Base-by-base conservation (phyloP, 495 filamentous ascomycete genomes). In the Trichoderma asperelloides region DNA sequence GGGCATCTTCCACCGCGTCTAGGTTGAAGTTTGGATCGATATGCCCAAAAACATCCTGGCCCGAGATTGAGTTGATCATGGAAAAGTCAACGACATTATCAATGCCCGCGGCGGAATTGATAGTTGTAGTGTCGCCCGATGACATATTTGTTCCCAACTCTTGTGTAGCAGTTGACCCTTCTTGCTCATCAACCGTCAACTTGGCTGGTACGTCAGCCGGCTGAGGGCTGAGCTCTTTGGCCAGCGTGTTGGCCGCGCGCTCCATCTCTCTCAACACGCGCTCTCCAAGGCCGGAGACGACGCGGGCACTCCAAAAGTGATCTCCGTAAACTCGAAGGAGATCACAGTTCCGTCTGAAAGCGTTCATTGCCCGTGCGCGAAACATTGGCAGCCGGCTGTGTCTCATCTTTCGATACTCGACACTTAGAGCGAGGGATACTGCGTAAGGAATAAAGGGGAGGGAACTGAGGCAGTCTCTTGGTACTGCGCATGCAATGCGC, bases 371-470 rank as follows among this genome's bases (percentile, higher is more conserved):
- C 21, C 89, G 82, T 23, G 80, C 81, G 62, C 84, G 81, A 68
- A 88, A 87, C 71, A 88, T 87, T 37, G 85, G 83, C 1, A 90
- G 72, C 23, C 80, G 86, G 66, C 86, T 88, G 65, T 87, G 85
- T 15, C 88, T 85, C 77, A 89, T 86, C 70, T 89, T 88, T 40
- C 87, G 83, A 69, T 92, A 93, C 12, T 85, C 84, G 4, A 91
- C 87, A 21, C 85, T 86, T 63, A 93, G 80, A 0, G 88, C 86
- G 3, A 93, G 75, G 0, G 87, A 82, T 1, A 91, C 74, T 0
- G 86, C 85, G 66, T 91, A 91, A 0, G 89, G 87, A 9, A 91
- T 79, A 49, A 91, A 83, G 1, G 90, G 88, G 37, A 91, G 73
- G 4, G 80, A 74, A 12, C 84, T 79, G 15, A 78, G 71, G 62